Evolutionary conservation across 805 yeast genomes (phyloP).

Genomic region (Blastobotrys terrestris): DNA sequence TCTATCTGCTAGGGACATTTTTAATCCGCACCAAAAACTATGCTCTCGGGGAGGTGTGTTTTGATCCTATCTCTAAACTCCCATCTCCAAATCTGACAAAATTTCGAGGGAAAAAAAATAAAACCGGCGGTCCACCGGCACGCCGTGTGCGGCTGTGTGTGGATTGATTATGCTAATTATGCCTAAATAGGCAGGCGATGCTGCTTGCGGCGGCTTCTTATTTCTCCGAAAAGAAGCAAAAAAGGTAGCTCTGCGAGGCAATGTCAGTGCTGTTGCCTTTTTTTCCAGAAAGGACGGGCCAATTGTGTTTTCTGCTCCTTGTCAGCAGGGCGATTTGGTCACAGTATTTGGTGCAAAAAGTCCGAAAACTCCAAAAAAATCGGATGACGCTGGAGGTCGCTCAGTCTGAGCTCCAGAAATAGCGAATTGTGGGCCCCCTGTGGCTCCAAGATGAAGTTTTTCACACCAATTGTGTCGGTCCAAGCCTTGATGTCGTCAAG

Average conservation of each 20-base stretch:
- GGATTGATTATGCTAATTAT: not conserved
- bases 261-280: too few relatives aligned
- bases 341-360: not conserved
- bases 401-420: conserved; percentile 3
- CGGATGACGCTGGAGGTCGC: conserved; percentile 1
- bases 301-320: too few relatives aligned
- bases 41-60: not conserved
- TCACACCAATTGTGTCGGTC: not conserved
- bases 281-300: too few relatives aligned
- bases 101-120: not conserved
- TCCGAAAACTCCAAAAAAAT: conserved; percentile 5
- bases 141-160: not conserved
- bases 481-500: conserved; percentile 6
- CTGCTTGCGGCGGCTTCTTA: too few relatives aligned
- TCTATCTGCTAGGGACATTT: conserved; percentile 7
- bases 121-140: not conserved
- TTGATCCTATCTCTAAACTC: not conserved
- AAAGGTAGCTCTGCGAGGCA: too few relatives aligned
- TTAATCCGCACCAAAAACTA: not conserved
- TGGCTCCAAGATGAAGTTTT: not conserved
- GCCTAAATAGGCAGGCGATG: too few relatives aligned
- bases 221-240: too few relatives aligned
- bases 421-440: conserved; percentile 9
- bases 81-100: not conserved
- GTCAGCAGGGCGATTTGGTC: too few relatives aligned